Evolutionary conservation across 2,329 filamentous ascomycete genomes (phyloP).

Genomic region (Aspergillus novoparasiticus): DNA sequence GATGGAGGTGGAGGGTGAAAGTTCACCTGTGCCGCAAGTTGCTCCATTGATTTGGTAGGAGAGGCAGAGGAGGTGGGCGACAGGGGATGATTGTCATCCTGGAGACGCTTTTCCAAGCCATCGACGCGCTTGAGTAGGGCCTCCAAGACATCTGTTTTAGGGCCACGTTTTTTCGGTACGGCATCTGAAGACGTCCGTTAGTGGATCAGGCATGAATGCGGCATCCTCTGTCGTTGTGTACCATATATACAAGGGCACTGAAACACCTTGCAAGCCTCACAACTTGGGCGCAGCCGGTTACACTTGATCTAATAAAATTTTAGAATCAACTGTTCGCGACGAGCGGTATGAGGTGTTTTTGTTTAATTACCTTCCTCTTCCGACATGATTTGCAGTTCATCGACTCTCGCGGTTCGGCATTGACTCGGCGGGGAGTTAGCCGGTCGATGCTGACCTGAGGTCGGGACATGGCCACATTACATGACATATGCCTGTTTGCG

Average conservation of each 20-base stretch:
- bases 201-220: conserved; percentile 37
- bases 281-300: conserved; percentile 79
- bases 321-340: neutral
- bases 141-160: conserved; percentile 87
- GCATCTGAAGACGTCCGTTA: conserved; percentile 60
- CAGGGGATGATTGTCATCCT: conserved; percentile 61
- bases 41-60: conserved; percentile 32
- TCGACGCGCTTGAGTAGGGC: conserved; percentile 83
- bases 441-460: conserved; percentile 81
- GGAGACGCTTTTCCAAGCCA: conserved; percentile 77
- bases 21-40: conserved; percentile 12
- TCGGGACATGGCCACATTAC: conserved; percentile 60
- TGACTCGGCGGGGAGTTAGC: conserved; percentile 69
- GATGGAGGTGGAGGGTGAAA: conserved; percentile 11
- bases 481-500: conserved; percentile 8
- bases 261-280: conserved; percentile 87
- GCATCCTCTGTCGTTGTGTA: conserved; percentile 41
- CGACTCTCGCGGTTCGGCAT: conserved; percentile 77
- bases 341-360: neutral
- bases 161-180: conserved; percentile 84
- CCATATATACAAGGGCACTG: conserved; percentile 87
- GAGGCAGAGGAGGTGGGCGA: conserved; percentile 51
- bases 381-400: conserved; percentile 97
- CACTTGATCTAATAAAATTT: conserved; percentile 73
- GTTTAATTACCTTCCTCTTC: conserved; percentile 80